Percentiles rank a stretch among this genome's conserved stretches.
phyloP scores from a whole-genome alignment of 2,329 filamentous ascomycete species.

The Nothopassalora personata region DNA sequence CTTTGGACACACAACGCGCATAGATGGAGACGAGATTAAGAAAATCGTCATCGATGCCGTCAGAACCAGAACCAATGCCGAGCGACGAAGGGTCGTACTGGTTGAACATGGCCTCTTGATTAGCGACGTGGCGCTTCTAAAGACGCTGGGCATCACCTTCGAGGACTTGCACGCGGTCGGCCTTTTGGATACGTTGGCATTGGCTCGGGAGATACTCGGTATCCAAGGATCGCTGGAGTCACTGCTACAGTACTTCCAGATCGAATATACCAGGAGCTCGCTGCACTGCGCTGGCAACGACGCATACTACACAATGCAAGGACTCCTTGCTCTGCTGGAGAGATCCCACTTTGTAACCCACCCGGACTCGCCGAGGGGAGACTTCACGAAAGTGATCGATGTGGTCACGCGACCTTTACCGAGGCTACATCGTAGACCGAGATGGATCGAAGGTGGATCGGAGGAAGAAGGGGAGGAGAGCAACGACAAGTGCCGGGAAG shows the following conservation, averaged over 20 bases:
- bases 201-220: background rate
- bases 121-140: background rate
- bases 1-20: background rate
- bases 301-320: constrained; percentile 2
- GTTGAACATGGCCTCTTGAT: background rate
- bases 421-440: background rate
- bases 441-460: background rate
- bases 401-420: background rate
- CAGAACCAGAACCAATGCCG: background rate
- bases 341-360: background rate
- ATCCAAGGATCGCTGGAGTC: background rate
- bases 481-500: background rate
- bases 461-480: background rate
- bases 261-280: background rate
- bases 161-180: background rate
- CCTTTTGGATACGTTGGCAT: background rate
- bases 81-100: background rate
- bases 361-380: background rate
- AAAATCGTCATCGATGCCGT: background rate
- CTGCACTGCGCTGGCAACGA: constrained; percentile 2
- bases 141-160: background rate
- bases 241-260: background rate
- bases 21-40: background rate
- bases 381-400: background rate
- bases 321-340: background rate